phyloP scores from a whole-genome alignment of 2,329 filamentous ascomycete species.

The Elsinoe fawcettii region DNA sequence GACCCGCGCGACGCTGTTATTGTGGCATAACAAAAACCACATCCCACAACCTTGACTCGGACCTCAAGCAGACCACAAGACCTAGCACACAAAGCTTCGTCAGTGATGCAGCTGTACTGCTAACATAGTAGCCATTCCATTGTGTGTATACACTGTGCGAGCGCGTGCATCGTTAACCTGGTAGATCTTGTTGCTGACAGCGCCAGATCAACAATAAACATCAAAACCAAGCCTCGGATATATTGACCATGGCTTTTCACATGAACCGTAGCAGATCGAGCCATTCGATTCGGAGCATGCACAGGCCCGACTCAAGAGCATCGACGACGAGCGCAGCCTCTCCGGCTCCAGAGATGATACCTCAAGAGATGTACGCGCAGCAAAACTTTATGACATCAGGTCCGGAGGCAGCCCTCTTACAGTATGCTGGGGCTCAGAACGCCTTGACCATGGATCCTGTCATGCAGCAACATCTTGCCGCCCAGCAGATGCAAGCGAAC shows the following conservation, averaged over 20 bases:
- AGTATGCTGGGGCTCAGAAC: constrained; percentile 17
- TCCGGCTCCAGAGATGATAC: constrained; percentile 19
- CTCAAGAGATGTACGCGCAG: constrained; percentile 16
- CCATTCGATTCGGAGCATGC: constrained; percentile 16
- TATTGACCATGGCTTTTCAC: constrained; percentile 16
- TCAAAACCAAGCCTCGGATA: not conserved
- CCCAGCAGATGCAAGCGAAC: constrained; percentile 15
- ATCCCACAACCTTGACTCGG: not conserved
- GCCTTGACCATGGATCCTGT: constrained; percentile 19
- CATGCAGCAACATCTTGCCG: constrained; percentile 17
- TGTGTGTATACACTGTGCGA: not conserved
- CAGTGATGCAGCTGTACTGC: constrained; percentile 1
- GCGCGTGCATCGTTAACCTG: not conserved
- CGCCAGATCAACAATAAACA: constrained; percentile 9
- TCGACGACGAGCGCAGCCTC: constrained; percentile 19
- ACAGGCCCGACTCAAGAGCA: constrained; percentile 19
- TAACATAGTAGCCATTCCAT: not conserved
- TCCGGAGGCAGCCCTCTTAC: constrained; percentile 17
- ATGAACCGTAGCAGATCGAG: constrained; percentile 20
- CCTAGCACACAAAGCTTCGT: not conserved
- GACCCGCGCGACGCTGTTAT: not conserved
- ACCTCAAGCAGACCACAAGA: not conserved
- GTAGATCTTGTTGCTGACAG: not conserved
- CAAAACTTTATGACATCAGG: constrained; percentile 18
- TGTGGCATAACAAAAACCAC: constrained; percentile 2